Evolutionary conservation across 1,139 yeast species (phyloP).

Genomic region (Taphrina confusa): DNA sequence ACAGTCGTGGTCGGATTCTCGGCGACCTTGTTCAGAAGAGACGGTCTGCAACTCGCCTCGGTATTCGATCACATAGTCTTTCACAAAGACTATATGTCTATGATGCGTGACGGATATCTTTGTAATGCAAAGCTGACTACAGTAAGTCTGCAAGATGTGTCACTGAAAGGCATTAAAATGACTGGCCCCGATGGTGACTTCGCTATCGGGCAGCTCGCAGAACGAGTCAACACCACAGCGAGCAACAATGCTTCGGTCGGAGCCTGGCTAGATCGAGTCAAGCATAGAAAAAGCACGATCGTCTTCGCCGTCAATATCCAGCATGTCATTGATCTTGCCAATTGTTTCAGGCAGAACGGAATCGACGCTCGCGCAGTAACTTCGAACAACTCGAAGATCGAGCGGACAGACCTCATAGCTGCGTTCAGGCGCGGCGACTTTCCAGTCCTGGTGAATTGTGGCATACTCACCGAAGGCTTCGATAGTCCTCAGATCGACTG

Average conservation of each 20-base stretch:
- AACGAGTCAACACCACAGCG: conserved; percentile 57
- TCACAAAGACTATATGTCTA: conserved; percentile 52
- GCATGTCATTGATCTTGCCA: conserved; percentile 63
- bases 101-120: conserved; percentile 18
- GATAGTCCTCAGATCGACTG: conserved; percentile 91
- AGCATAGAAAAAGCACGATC: conserved; percentile 61
- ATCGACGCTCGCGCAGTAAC: conserved; percentile 74
- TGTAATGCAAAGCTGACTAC: conserved; percentile 69
- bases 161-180: conserved; percentile 46
- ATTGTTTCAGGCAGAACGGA: conserved; percentile 59
- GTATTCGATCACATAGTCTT: conserved; percentile 75
- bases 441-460: conserved; percentile 81
- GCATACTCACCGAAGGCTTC: conserved; percentile 89
- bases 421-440: conserved; percentile 65
- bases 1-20: conserved; percentile 78
- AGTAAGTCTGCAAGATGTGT: conserved; percentile 50
- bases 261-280: conserved; percentile 54
- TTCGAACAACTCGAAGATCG: conserved; percentile 59
- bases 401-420: conserved; percentile 56
- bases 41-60: conserved; percentile 59
- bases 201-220: conserved; percentile 55
- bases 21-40: conserved; percentile 74
- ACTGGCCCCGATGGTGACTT: conserved; percentile 55
- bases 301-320: conserved; percentile 74
- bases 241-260: conserved; percentile 60